Evolutionary conservation across 2,329 filamentous ascomycete species (phyloP), one percentile per base, ranked within the genome.

Genomic region (Monosporascus sp.): DNA sequence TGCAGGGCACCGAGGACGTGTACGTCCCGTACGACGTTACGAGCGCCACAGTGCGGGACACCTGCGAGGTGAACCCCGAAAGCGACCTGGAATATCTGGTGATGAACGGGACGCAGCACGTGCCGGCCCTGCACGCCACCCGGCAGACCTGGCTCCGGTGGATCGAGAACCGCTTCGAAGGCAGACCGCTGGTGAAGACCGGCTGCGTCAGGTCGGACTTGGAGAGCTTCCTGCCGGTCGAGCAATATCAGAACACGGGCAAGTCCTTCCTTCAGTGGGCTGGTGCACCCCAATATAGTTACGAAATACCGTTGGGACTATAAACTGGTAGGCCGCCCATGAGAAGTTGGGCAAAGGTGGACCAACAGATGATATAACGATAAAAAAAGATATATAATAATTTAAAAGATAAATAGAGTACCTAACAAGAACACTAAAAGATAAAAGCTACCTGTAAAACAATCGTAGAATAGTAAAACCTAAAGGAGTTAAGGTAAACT

Each of bases 1-100:
- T 74, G 2, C 69, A 72, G 48, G 72, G 71, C 14, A 62, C 59
- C 2, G 53, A 43, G 1, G 66, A 71, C 31, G 18, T 18, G 4
- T 56, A 54, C 20, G 46, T 66, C 3, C 52, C 57, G 2, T 54
- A 56, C 25, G 39, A 50, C 1, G 44, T 51, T 14, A 63, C 55
- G n/a, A 48, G 50, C 8, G 52, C 51, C 8, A 58, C 56, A 7
- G 53, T 64, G 2, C 3, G 22, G 18, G 57, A 45, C 3, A 60
- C 60, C 1, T 59, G 58, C 36, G 52, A 38, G 2, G 41, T 18
- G 7, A 22, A 43, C 9, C 31, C 46, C 2, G 37, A 9, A 0
- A 44, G 37, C 0, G 54, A 56, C 36, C 17, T 64, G 7, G 60
- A 64, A 50, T 63, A 58, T 39, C 17, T 63, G 3, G 58, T 60